Base-by-base conservation (phyloP, 306 rosid genomes). In the Gleditsia sinensis region DNA sequence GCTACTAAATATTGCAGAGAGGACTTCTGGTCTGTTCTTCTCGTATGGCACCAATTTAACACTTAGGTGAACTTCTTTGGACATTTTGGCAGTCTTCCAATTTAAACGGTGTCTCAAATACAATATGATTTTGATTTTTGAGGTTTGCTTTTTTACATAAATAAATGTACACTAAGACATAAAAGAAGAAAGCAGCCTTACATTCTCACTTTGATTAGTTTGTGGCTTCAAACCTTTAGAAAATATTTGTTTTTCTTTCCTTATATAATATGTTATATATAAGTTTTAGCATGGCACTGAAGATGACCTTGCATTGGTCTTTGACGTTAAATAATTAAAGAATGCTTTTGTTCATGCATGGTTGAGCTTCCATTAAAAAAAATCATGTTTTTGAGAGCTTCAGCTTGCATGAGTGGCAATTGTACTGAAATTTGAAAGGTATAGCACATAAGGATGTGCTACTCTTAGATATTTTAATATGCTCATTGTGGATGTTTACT, bases 1-100 rank as follows among this genome's bases (percentile, higher is more conserved):
- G 49, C 82, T 91, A 61, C 82, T 89, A 51, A 91, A 72, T 28
- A 69, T 85, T 72, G 97, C 87, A 46, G 92, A 91, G 85, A 91
- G 58, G 82, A 91, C 89, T 40, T 7, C 59, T 75, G 97, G 97
- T 74, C 89, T 91, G 50, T 91, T 76, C 75, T 89, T 89, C 87
- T 91, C 97, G 10, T 89, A 91, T n/a, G 85, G 82, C 28, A 78
- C 89, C 67, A 91, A 89, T 75, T 84, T 91, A 83, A 91, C 94
- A 7, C 79, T 91, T 72, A 89, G 97, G 97, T 91, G 79, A 84
- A 55, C n/a, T 73, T 64, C 42, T 72, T 74, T 82, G 51, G 37
- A 21, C 20, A 27, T 64, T 49, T 53, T 67, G 48, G 68, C 59
- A n/a, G 32, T 32, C 54, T 28, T 61, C 25, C 49, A 61, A 16